Evolutionary conservation across 106 monocot species (phyloP), one percentile per base, ranked within the genome.

Genomic region (Platanthera zijinensis): DNA sequence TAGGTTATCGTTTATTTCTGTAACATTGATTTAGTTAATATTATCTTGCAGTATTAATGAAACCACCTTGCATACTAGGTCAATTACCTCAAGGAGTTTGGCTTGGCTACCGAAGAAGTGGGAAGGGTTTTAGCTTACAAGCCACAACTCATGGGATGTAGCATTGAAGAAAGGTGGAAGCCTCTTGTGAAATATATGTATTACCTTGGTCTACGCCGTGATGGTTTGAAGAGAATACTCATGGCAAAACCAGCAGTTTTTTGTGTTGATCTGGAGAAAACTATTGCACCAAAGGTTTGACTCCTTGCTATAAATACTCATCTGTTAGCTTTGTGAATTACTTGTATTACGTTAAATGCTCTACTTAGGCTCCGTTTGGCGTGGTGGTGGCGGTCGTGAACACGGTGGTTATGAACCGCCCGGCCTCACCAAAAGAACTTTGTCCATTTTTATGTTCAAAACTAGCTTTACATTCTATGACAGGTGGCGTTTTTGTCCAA

Each of bases 191-290:
- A 88, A 71, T 97, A 94, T 67, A 52, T 97, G 47, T 94, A 97
- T 75, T 92, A 97, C 76, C 91, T 94, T 75, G 94, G 94, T 52
- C 78, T 97, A 70, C 78, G 72, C 7, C 85, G 86, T 75, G 97
- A 97, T 84, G 97, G 97, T 19, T 89, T 97, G 97, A 94, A 79
- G 74, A 89, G 91, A 84, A 92, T 97, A 39, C 86, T 97, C 62
- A 39, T 88, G 52, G 82, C 84, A 54, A 94, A 97, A 78, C 97
- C 97, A 51, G 84, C 89, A 85, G 74, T 97, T 72, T 97, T 97
- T 56, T 97, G 91, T 79, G 82, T 89, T 84, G 91, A 94, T 86
- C 76, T 97, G 39, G 97, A 97, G 75, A 80, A 80, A 70, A 91
- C 86, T 6, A 97, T 97, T 84, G 89, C 84, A 53, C 97, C 97